Evolutionary conservation across 495 filamentous ascomycete genomes (phyloP).

Genomic region (Penicillium egyptiacum): DNA sequence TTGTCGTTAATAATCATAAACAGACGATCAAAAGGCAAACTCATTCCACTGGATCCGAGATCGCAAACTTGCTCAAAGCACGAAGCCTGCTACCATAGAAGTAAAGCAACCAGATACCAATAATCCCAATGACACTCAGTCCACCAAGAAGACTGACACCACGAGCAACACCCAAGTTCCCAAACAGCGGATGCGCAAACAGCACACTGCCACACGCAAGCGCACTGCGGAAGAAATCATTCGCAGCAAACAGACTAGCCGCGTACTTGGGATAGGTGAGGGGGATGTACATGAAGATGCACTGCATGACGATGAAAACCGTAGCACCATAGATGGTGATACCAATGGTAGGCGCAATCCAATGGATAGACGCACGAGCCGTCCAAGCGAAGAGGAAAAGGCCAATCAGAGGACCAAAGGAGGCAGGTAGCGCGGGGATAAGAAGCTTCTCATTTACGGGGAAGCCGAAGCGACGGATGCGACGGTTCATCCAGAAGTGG

Average conservation of each 20-base stretch:
- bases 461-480: conserved; percentile 45
- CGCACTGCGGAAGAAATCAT: conserved; percentile 56
- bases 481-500: conserved; percentile 52
- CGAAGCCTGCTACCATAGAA: conserved; percentile 29
- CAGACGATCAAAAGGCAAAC: background rate
- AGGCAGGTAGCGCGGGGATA: conserved; percentile 55
- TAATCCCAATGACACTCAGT: conserved; percentile 53
- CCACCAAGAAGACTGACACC: conserved; percentile 58
- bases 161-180: conserved; percentile 55
- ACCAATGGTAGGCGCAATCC: conserved; percentile 63
- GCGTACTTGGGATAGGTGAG: conserved; percentile 63
- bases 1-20: background rate
- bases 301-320: conserved; percentile 57
- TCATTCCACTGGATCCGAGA: conserved; percentile 12
- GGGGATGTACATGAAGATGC: conserved; percentile 65
- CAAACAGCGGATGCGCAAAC: conserved; percentile 57
- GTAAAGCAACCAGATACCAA: conserved; percentile 49
- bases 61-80: conserved; percentile 34
- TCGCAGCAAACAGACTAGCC: conserved; percentile 60
- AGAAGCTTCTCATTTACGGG: conserved; percentile 53
- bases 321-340: conserved; percentile 54
- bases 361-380: conserved; percentile 52
- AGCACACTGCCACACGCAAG: conserved; percentile 59
- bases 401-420: conserved; percentile 54
- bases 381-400: conserved; percentile 69